Conservation (phyloP, 257 asterid genomes). For the Solanum bulbocastanum region DNA sequence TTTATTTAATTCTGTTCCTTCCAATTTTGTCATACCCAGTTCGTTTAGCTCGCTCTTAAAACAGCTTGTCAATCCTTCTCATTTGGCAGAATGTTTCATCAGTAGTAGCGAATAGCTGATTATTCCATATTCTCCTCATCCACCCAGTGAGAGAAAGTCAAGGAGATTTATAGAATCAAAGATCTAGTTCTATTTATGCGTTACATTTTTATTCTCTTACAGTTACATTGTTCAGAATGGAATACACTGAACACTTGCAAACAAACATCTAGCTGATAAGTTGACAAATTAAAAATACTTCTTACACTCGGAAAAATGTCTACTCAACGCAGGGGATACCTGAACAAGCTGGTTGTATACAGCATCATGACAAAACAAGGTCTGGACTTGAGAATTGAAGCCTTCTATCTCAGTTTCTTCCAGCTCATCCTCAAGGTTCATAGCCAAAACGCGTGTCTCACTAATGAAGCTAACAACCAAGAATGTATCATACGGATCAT, state of each 20-base stretch:
- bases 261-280: background rate
- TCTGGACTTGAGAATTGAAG: conserved; percentile 64
- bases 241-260: background rate
- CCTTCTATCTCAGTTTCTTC: conserved; percentile 97
- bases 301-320: background rate
- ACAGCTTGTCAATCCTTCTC: background rate
- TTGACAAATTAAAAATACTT: background rate
- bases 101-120: background rate
- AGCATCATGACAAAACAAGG: conserved; percentile 90
- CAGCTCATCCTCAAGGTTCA: conserved; percentile 88
- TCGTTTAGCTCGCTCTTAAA: background rate
- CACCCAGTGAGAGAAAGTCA: background rate
- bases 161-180: background rate
- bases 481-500: conserved; percentile 81
- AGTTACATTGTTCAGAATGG: background rate
- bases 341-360: conserved; percentile 75
- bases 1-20: background rate
- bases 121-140: background rate
- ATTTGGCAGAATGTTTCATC: background rate
- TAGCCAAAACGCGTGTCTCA: conserved; percentile 90
- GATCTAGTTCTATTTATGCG: background rate
- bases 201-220: background rate
- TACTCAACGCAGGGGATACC: conserved; percentile 26
- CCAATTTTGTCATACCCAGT: background rate
- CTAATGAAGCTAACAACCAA: conserved; percentile 89